These are phyloP conservation scores for Pleurotus platypus DNA, from an alignment of 768 basidiomycete species.

Conservation along the genomic window DNA sequence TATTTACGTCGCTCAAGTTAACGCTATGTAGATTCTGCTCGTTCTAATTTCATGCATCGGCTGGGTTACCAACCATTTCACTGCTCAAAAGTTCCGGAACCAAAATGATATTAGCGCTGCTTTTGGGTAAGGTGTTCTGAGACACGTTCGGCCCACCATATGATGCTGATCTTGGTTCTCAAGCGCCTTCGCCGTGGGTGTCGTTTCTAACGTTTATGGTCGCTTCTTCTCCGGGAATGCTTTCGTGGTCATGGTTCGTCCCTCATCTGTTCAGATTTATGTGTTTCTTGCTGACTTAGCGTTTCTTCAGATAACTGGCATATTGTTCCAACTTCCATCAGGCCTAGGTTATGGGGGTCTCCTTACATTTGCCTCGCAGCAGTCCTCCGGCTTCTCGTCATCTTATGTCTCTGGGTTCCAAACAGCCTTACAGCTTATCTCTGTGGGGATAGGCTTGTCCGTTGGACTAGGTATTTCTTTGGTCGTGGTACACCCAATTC, in stretches of 20 bases:
- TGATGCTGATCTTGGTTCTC: slow-evolving; percentile 4
- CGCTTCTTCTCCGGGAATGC: slow-evolving; percentile 70
- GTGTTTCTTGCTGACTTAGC: neutral
- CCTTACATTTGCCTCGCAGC: slow-evolving; percentile 61
- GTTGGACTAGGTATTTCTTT: slow-evolving; percentile 75
- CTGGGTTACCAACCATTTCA: slow-evolving; percentile 79
- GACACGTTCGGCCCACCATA: slow-evolving; percentile 4
- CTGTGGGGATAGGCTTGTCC: slow-evolving; percentile 75
- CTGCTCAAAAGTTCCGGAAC: slow-evolving; percentile 52
- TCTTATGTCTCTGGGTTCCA: slow-evolving; percentile 70
- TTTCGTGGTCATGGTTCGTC: slow-evolving; percentile 75
- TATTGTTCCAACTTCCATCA: slow-evolving; percentile 82
- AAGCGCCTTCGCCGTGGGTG: slow-evolving; percentile 77
- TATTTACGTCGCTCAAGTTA: neutral
- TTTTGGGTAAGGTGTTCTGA: slow-evolving; percentile 44
- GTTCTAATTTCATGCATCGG: slow-evolving; percentile 63
- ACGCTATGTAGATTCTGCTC: slow-evolving; percentile 35
- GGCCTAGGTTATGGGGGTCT: slow-evolving; percentile 80
- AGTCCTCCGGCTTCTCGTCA: slow-evolving; percentile 44
- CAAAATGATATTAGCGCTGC: slow-evolving; percentile 79
- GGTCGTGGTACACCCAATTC: slow-evolving; percentile 62
- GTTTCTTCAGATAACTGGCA: slow-evolving; percentile 57
- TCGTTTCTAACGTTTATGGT: slow-evolving; percentile 75
- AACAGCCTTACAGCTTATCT: slow-evolving; percentile 72
- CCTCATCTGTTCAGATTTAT: neutral